Evolutionary conservation across 164 flowering plant genomes (phyloP).

Genomic region (Magnolia officinalis): DNA sequence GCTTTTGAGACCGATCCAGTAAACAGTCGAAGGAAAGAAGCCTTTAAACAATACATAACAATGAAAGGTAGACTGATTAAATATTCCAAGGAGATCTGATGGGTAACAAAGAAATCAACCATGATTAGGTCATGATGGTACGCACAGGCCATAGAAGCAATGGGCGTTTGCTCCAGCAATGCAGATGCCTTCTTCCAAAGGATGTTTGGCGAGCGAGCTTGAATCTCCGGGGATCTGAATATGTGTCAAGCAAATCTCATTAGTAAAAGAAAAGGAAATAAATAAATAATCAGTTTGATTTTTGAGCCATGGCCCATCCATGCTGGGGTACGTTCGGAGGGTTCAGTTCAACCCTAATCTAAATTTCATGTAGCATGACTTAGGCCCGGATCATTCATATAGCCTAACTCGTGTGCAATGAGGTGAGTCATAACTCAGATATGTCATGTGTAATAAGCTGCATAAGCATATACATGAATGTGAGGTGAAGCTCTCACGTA

Average conservation of each 20-base stretch:
- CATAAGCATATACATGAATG: too few species aligned
- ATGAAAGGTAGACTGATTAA: not conserved
- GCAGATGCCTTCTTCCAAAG: conserved; percentile 53
- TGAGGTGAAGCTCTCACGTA: too few species aligned
- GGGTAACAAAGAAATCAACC: not conserved
- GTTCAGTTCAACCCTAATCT: too few species aligned
- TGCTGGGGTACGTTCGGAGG: too few species aligned
- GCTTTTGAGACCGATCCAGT: conserved; percentile 45
- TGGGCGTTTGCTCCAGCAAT: conserved; percentile 43
- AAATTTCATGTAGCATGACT: too few species aligned
- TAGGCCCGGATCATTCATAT: too few species aligned
- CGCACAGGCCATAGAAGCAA: conserved; percentile 52
- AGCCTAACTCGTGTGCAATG: too few species aligned
- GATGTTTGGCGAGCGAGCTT: conserved; percentile 54
- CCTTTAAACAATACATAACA: conserved; percentile 28
- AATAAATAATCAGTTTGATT: too few species aligned
- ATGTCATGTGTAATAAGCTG: too few species aligned
- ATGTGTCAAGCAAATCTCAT: not conserved
- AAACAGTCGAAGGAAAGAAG: conserved; percentile 50
- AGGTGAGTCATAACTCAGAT: too few species aligned
- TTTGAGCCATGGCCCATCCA: too few species aligned
- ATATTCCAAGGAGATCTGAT: not conserved
- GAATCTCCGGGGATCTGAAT: conserved; percentile 58
- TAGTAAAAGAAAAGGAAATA: not conserved
- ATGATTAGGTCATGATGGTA: not conserved